phyloP scores from a whole-genome alignment of 371 early-diverging fungal genomes.

The Syncephalastrum sp. region DNA sequence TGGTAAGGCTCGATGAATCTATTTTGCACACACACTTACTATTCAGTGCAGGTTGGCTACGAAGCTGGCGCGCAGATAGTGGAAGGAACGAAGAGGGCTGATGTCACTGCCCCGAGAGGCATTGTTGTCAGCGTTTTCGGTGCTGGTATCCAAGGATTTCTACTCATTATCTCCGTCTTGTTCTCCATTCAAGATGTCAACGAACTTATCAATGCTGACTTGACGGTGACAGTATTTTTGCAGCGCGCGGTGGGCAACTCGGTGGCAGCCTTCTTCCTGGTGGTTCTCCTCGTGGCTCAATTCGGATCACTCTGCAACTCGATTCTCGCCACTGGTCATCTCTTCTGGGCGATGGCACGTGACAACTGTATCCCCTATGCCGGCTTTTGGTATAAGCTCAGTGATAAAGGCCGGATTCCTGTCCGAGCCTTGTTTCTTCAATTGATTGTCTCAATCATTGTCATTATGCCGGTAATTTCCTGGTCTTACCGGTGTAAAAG shows the following conservation, averaged over 20 bases:
- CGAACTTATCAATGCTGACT: slow-evolving; percentile 11
- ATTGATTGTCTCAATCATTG: slow-evolving; percentile 16
- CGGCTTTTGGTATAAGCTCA: slow-evolving; percentile 19
- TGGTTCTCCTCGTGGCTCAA: slow-evolving; percentile 25
- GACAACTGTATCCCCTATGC: slow-evolving; percentile 27
- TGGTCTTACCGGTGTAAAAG: not conserved
- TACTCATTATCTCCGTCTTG: slow-evolving; percentile 25
- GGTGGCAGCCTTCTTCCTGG: slow-evolving; percentile 23
- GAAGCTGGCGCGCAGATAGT: slow-evolving; percentile 35
- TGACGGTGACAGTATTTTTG: slow-evolving; percentile 24
- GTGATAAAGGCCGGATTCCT: slow-evolving; percentile 15
- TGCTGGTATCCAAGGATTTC: slow-evolving; percentile 28
- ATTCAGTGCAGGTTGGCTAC: slow-evolving; percentile 18
- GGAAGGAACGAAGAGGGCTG: slow-evolving; percentile 33
- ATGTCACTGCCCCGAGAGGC: slow-evolving; percentile 32
- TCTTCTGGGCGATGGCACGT: slow-evolving; percentile 28
- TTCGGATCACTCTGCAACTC: slow-evolving; percentile 27
- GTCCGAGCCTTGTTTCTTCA: slow-evolving; percentile 16
- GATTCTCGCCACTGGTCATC: slow-evolving; percentile 16
- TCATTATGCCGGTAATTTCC: slow-evolving; percentile 30
- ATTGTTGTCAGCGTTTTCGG: slow-evolving; percentile 28
- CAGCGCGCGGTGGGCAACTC: slow-evolving; percentile 15
- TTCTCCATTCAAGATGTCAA: slow-evolving; percentile 38
- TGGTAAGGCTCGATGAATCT: slow-evolving; percentile 8
- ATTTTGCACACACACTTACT: not conserved